Evolutionary conservation across 169 alveolate species (phyloP).

Genomic region (Pseudocohnilembus persalinus): DNA sequence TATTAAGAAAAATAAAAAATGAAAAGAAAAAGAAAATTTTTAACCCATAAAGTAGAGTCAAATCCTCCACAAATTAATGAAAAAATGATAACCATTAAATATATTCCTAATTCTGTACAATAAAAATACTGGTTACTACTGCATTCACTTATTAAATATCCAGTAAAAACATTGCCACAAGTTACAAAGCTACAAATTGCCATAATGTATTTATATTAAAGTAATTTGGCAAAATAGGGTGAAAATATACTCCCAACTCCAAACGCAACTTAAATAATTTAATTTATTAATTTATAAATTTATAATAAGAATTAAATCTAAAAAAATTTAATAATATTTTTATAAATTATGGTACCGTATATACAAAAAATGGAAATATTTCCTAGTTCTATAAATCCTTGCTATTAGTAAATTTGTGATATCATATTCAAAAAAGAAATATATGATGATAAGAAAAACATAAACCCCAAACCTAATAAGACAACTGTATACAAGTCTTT

Average conservation of each 20-base stretch:
- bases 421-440: neutral
- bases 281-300: too few species aligned
- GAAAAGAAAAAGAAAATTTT: neutral
- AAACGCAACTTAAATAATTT: neutral
- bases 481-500: neutral
- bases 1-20: too few species aligned
- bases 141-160: neutral
- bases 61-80: neutral
- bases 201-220: neutral
- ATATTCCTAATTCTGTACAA: neutral
- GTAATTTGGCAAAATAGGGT: neutral
- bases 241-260: neutral
- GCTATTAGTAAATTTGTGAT: neutral
- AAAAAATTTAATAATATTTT: too few species aligned
- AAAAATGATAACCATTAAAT: neutral
- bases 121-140: neutral
- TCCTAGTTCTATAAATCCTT: neutral
- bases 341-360: neutral
- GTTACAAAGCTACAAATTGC: neutral
- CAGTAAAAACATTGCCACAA: neutral
- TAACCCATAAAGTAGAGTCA: neutral
- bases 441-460: neutral
- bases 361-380: neutral
- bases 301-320: too few species aligned
- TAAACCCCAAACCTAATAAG: neutral